Evolutionary conservation across 2,329 filamentous ascomycete genomes (phyloP), one percentile per base, ranked within the genome.

Genomic region (Stenocarpella maydis): DNA sequence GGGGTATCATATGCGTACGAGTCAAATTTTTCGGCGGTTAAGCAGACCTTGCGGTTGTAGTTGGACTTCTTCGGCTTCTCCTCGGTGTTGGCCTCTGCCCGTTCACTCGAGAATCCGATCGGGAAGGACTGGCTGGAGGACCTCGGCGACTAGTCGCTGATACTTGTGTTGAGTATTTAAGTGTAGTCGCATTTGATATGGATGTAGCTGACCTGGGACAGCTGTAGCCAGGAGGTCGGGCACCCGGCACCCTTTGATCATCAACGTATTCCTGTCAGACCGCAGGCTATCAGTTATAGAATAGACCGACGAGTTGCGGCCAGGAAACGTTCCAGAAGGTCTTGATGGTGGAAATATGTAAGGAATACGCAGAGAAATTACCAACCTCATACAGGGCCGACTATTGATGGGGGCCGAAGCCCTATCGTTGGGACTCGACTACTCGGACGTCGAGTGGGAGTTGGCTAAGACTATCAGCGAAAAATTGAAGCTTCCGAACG

Each of bases 11-110:
- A 37, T 8, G 19, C 1, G 45, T 85, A 83, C 61, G 79, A 77
- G 28, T 81, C 83, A 63, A 81, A 86, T 74, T 85, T 85, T 78
- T 88, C 86, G 12, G 87, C 85, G 1, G 84, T 85, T 45, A 86
- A 88, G 81, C 89, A 89, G 37, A 89, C 87, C 80, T 90, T 89
- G 72, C 87, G 83, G 74, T 89, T 90, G 61, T 85, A 85, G n/a
- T 66, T 69, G 34, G 71, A 71, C 58, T 69, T 74, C 65, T 69
- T 73, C 73, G 76, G 81, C 78, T 86, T 84, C 65, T 82, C 82
- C 0, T 86, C 86, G 72, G 85, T 88, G 76, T 80, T 80, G 80
- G 21, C 26, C 24, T 45, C 43, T 8, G 15, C 7, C 26, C 9
- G 19, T 52, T 2, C 3, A 6, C n/a, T 31, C 4, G 26, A 52